Base-by-base conservation (phyloP, 106 monocot species). In the Iris macrosiphon region DNA sequence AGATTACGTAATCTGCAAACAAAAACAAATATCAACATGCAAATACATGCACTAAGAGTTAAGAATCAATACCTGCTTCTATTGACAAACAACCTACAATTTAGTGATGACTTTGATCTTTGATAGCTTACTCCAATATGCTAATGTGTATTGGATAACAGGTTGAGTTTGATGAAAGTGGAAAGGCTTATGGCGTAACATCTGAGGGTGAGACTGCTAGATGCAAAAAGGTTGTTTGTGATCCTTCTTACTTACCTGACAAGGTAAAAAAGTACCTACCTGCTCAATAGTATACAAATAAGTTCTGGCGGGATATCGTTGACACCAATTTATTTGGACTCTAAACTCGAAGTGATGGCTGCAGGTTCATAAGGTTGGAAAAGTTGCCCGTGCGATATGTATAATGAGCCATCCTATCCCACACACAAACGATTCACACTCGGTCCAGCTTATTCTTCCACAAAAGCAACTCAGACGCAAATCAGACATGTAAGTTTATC, bases 321-420 rank as follows among this genome's bases (percentile, higher is more conserved):
- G n/a, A n/a, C n/a, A n/a, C n/a, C n/a, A 8, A 49, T 24, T 21
- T 11, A 49, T 25, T 49, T 49, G 27, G 1, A 49, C 13, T 11
- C 20, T 25, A 25, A 25, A 27, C n/a, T 42, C 23, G 45, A 20
- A 29, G 14, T 37, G 29, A 55, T 46, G 43, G n/a, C 3, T 69
- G 59, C 83, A 89, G 89, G 89, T 84, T 17, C 58, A 73, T 40
- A 89, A 84, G 71, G 83, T 89, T 38, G 83, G 89, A 45, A 76
- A 42, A 60, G 89, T 89, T 20, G 79, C 84, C 2, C 75, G 84
- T 44, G 89, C 84, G 9, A 84, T 84, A 72, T 83, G 89, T 19
- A 89, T 89, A 49, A 70, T 89, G 83, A 84, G 72, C 32, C 84
- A 89, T 47, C 89, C 84, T 9, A 89, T 89, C 22, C 76, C 89